Conservation (phyloP, 31 red algal species). For the Porphyra umbilicalis region DNA sequence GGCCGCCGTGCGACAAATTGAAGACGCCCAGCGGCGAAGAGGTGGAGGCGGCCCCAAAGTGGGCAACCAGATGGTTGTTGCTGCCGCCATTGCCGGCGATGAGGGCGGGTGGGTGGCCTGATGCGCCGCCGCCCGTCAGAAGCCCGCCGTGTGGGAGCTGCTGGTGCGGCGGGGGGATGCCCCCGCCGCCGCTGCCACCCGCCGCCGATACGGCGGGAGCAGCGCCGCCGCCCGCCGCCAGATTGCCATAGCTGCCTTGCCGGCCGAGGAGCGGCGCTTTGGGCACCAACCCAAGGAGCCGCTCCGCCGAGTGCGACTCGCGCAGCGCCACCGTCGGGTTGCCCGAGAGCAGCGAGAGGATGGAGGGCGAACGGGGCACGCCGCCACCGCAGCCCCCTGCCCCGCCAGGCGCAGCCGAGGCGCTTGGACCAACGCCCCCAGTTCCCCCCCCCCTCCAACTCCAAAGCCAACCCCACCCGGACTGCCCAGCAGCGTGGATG, state of each 20-base stretch:
- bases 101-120: neutral
- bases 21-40: neutral
- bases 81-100: neutral
- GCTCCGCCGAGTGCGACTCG: neutral
- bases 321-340: constrained; percentile 28
- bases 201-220: no score
- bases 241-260: neutral
- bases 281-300: neutral
- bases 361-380: constrained; percentile 42
- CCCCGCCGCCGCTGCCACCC: neutral
- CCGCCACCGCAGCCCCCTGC: constrained; percentile 13
- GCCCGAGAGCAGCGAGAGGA: constrained; percentile 48
- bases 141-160: neutral
- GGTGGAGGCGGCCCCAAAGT: neutral
- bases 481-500: neutral
- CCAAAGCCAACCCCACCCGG: neutral
- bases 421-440: no score
- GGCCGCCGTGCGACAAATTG: neutral
- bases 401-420: no score
- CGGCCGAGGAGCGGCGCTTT: neutral
- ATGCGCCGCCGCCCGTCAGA: neutral
- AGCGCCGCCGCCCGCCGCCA: neutral
- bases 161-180: neutral
- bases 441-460: no score
- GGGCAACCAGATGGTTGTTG: neutral